Conservation (phyloP, 2,329 filamentous ascomycete genomes). For the Catunica adiposa region DNA sequence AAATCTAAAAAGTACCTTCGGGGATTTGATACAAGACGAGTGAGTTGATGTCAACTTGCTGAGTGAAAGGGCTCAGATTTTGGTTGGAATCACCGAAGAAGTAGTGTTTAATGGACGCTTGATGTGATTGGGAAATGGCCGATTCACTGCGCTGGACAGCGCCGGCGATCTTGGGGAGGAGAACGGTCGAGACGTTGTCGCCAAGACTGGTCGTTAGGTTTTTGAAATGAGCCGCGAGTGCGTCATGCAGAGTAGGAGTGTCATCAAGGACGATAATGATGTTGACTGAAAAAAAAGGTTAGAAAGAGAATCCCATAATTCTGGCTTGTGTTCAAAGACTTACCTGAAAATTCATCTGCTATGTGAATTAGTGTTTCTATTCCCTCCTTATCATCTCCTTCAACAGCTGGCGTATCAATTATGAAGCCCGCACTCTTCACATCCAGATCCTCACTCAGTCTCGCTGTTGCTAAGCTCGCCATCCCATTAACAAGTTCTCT, state of each 20-base stretch:
- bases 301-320: too few species aligned
- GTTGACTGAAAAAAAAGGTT: constrained; percentile 40
- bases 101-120: constrained; percentile 73
- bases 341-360: constrained; percentile 37
- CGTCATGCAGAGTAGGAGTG: constrained; percentile 49
- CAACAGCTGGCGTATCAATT: constrained; percentile 63
- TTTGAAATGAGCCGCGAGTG: constrained; percentile 55
- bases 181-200: constrained; percentile 58
- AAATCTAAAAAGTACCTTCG: constrained; percentile 31
- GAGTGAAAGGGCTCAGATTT: constrained; percentile 72
- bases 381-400: constrained; percentile 47
- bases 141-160: constrained; percentile 58
- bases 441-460: constrained; percentile 57
- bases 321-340: too few species aligned
- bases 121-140: constrained; percentile 57
- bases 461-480: constrained; percentile 60
- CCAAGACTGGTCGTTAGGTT: constrained; percentile 37
- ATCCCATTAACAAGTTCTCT: constrained; percentile 58
- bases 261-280: constrained; percentile 71
- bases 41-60: constrained; percentile 62
- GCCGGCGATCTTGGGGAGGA: constrained; percentile 71
- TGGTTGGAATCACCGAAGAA: constrained; percentile 74
- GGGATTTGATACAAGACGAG: constrained; percentile 56
- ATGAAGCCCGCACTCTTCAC: constrained; percentile 63
- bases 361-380: constrained; percentile 72